Evolutionary conservation across 768 basidiomycete genomes (phyloP), one percentile per base, ranked within the genome.

Genomic region (Trametes cubensis): DNA sequence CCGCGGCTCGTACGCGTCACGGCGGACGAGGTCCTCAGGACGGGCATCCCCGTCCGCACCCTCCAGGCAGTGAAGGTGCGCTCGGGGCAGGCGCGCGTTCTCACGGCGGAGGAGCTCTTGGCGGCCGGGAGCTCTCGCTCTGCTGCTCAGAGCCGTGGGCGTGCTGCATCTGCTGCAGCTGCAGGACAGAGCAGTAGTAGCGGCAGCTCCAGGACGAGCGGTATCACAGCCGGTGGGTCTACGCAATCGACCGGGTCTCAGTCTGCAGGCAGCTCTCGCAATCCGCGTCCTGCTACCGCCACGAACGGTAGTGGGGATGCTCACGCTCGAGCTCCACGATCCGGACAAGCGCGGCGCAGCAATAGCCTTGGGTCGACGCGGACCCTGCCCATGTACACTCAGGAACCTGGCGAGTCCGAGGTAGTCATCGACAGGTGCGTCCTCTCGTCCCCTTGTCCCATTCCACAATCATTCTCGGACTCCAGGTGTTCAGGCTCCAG

Each of bases 331-430:
- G n/a, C 10, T 40, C 23, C 56, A n/a, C 56, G 58, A 5, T 2
- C 28, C 8, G 62, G 57, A 14, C 62, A 50, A 23, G 39, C 54
- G n/a, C 52, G 58, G 39, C 56, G 62, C 20, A 63, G 62, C 47
- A 50, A 23, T 5, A 90, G 89, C 41, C 89, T 92, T 71, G 85
- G 92, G 51, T 91, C 89, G 3, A 90, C 88, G 5, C 83, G 81
- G 30, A 90, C 88, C 4, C 72, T 94, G 26, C 92, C 92, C 6
- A 83, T 81, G 28, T 94, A 94, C 66, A 90, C 85, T 76, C 91
- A 91, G 72, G 91, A 94, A 61, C 90, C 92, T 0, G 91, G 90
- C 11, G 92, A 92, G 47, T 79, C 86, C 28, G 92, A 94, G 70
- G 78, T 94, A 25, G 92, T 94, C 7, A 84, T 94, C 54, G 77